Conservation (phyloP, 2,329 filamentous ascomycete genomes). For the Bipolaris gigantea region DNA sequence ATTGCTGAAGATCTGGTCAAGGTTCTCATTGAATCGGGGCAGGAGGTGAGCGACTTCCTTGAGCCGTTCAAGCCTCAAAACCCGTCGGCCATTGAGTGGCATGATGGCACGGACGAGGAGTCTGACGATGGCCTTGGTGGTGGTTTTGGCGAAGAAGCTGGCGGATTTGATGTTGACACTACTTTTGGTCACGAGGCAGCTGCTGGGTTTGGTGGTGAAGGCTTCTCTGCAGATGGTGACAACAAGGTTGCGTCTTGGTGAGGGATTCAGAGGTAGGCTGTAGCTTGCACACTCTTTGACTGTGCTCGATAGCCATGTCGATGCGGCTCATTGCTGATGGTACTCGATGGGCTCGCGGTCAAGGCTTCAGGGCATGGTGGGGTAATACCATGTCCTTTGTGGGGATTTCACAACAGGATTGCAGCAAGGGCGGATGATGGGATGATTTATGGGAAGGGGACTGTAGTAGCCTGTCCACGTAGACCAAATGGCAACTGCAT, state of each 20-base stretch:
- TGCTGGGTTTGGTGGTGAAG: constrained; percentile 12
- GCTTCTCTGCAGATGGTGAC: constrained; percentile 21
- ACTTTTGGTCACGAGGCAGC: constrained; percentile 13
- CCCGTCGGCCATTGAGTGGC: constrained; percentile 52
- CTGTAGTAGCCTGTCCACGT: constrained; percentile 13
- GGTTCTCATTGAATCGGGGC: constrained; percentile 76
- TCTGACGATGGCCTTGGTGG: constrained; percentile 29
- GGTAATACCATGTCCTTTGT: constrained; percentile 6
- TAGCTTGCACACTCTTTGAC: neutral
- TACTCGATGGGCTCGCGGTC: constrained; percentile 1
- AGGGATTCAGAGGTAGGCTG: neutral
- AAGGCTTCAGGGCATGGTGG: constrained; percentile 1
- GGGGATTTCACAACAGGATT: constrained; percentile 8
- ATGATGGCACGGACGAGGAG: constrained; percentile 54
- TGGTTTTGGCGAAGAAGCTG: constrained; percentile 13
- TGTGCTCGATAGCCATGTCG: neutral
- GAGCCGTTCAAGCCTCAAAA: constrained; percentile 63
- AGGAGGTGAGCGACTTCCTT: constrained; percentile 82
- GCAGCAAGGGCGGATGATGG: constrained; percentile 14
- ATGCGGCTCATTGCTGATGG: neutral
- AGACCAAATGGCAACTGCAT: constrained; percentile 1
- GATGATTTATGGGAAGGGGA: constrained; percentile 4
- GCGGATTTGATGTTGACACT: constrained; percentile 15
- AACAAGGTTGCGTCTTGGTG: constrained; percentile 38
- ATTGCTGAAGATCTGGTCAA: constrained; percentile 76